Conservation (phyloP, 495 filamentous ascomycete genomes). For the Trichoderma virens region DNA sequence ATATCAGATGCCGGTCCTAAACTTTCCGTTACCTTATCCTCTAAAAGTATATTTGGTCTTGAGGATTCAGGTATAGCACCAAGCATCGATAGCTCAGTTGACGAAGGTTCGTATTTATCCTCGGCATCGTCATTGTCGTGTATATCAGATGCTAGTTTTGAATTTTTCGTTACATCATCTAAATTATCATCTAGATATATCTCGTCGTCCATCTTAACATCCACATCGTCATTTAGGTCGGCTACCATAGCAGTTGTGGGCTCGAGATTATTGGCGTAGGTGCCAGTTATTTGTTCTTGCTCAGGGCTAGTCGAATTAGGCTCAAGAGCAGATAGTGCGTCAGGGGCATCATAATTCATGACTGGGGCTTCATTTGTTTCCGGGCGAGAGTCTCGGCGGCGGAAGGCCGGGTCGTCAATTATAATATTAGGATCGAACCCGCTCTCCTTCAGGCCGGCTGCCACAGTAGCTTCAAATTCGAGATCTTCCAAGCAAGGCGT, state of each 20-base stretch:
- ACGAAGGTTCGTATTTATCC: conserved; percentile 11
- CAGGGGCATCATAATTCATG: background rate
- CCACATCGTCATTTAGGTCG: too few species aligned
- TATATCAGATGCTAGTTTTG: background rate
- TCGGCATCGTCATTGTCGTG: conserved; percentile 11
- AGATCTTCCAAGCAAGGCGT: conserved; percentile 51
- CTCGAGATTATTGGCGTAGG: too few species aligned
- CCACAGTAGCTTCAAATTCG: conserved; percentile 62
- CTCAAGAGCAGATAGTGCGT: background rate
- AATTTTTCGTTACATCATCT: too few species aligned
- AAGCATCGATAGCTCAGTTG: conserved; percentile 1
- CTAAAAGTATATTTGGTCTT: background rate
- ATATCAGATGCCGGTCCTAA: too few species aligned
- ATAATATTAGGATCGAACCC: conserved; percentile 69
- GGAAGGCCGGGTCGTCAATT: conserved; percentile 55
- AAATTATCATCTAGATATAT: too few species aligned
- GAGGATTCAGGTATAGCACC: conserved; percentile 2
- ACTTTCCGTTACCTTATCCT: conserved; percentile 8
- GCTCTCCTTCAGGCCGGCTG: conserved; percentile 56
- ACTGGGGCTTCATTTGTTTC: conserved; percentile 40
- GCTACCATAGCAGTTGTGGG: too few species aligned
- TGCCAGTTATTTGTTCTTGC: too few species aligned
- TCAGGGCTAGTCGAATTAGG: too few species aligned
- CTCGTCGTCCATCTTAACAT: too few species aligned
- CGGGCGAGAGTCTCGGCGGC: conserved; percentile 56